Evolutionary conservation across 1,139 yeast genomes (phyloP).

Genomic region (Saccharomyces hybrid): DNA sequence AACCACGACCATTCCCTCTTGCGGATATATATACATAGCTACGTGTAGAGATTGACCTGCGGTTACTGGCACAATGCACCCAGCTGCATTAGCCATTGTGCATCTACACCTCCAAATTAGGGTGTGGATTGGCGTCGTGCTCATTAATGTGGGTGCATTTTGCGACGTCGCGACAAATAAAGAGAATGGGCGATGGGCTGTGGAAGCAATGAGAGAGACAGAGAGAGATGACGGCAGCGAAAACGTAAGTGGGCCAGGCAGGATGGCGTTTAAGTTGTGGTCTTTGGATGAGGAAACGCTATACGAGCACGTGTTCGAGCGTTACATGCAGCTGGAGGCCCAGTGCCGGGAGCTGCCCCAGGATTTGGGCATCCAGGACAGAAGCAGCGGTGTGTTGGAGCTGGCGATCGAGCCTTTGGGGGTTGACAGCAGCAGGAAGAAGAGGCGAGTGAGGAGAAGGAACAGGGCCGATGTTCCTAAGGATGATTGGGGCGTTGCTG

Average conservation of each 20-base stretch:
- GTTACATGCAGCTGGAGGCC: constrained; percentile 23
- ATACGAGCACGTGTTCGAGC: constrained; percentile 29
- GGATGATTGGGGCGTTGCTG: not conserved
- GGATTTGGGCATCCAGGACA: constrained; percentile 28
- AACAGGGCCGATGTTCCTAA: not conserved
- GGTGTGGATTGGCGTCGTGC: not conserved
- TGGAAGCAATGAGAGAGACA: not conserved
- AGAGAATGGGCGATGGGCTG: not conserved
- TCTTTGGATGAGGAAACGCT: constrained; percentile 20
- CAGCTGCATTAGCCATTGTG: not conserved
- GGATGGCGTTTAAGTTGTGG: constrained; percentile 8
- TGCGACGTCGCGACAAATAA: not conserved
- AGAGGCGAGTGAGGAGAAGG: constrained; percentile 1
- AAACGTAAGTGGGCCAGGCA: not conserved
- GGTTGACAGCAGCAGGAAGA: constrained; percentile 2
- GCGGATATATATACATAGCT: not conserved
- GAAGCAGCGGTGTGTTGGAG: constrained; percentile 8
- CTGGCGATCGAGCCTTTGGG: constrained; percentile 16
- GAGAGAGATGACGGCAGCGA: not conserved
- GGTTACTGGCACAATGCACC: not conserved
- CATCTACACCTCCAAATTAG: constrained; percentile 1
- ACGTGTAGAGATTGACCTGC: not conserved
- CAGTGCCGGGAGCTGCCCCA: constrained; percentile 22
- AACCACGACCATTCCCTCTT: not conserved
- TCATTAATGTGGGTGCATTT: constrained; percentile 1